Evolutionary conservation across 75 land plant species (phyloP).

Genomic region (Gnetum montanum): DNA sequence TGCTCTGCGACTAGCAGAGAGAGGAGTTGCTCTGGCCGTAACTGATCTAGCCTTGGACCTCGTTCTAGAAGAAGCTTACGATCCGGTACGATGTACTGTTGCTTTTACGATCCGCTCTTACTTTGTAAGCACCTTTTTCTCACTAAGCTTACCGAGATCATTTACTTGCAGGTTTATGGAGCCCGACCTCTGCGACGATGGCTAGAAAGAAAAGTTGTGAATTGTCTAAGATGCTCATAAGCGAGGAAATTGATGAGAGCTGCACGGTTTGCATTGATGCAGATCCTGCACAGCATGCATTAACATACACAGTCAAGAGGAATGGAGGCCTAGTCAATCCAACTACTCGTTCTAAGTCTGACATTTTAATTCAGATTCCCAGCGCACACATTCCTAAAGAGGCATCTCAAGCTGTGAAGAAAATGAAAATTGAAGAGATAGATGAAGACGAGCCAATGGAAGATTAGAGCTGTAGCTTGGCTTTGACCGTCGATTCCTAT

Average conservation of each 20-base stretch:
- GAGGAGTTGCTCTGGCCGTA: constrained; percentile 87
- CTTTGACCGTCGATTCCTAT: no score
- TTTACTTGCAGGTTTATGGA: constrained; percentile 77
- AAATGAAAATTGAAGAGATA: constrained; percentile 64
- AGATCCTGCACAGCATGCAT: constrained; percentile 19
- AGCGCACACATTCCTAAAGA: constrained; percentile 19
- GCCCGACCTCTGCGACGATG: constrained; percentile 91
- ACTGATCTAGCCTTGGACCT: constrained; percentile 81
- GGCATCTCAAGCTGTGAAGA: constrained; percentile 57
- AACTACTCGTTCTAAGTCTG: constrained; percentile 60
- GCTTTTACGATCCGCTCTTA: no score
- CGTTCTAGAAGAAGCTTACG: constrained; percentile 73
- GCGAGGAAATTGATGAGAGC: constrained; percentile 86
- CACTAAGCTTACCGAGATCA: no score
- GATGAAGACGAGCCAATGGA: constrained; percentile 72
- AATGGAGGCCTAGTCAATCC: constrained; percentile 82
- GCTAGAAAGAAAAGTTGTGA: constrained; percentile 93
- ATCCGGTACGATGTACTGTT: constrained; percentile 47
- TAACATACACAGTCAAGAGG: constrained; percentile 55
- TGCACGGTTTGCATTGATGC: constrained; percentile 87
- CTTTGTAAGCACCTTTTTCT: no score
- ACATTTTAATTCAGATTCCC: constrained; percentile 70
- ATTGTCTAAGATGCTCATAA: constrained; percentile 82
- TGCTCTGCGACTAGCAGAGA: constrained; percentile 81
- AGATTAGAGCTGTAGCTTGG: no score